Evolutionary conservation across 352 stramenopile species (phyloP), one percentile per base, ranked within the genome.

Genomic region (Thalassiosira exigua): DNA sequence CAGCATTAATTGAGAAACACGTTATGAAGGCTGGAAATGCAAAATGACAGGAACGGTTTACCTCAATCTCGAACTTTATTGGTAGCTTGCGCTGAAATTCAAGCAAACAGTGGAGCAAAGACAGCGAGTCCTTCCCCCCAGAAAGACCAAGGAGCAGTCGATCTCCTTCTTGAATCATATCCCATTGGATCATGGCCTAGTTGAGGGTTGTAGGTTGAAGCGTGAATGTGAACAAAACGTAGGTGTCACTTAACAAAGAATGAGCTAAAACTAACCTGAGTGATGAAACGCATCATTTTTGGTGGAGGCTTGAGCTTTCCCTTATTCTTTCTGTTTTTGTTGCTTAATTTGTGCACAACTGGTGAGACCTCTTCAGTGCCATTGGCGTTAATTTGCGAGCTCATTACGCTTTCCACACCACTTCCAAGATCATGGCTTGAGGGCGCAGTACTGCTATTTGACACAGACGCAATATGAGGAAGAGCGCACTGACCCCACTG

Each of bases 41-140:
- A n/a, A n/a, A n/a, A n/a, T n/a, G n/a, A n/a, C n/a, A n/a, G n/a
- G n/a, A n/a, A n/a, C n/a, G n/a, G n/a, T n/a, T 69, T 29, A 79
- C 69, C 50, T 97, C 96, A 41, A 99, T 85, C 44, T 98, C 93
- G 84, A 99, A 99, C 32, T 95, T 94, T 9, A 98, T 92, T 0
- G 96, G 96, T 21, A 96, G 87, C 41, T 96, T 95, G 69, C 95
- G 95, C 74, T 99, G 93, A 73, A 98, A 95, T 62, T 95, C 90
- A 14, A 99, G 81, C 41, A 99, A 84, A 51, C 97, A 93, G 80
- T 99, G 97, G 39, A 99, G 86, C 65, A 99, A 88, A 62, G 88
- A 97, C 21, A 99, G 83, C n/a, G 95, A 98, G 81, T 99, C 97
- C 85, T 99, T 99, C 29, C 97, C 97, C 26, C 97, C 97, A 7